Percentiles rank a stretch among this genome's conserved stretches.
Evolutionary conservation across 768 basidiomycete species (phyloP).

Genomic region (Rhizopogon vinicolor): DNA sequence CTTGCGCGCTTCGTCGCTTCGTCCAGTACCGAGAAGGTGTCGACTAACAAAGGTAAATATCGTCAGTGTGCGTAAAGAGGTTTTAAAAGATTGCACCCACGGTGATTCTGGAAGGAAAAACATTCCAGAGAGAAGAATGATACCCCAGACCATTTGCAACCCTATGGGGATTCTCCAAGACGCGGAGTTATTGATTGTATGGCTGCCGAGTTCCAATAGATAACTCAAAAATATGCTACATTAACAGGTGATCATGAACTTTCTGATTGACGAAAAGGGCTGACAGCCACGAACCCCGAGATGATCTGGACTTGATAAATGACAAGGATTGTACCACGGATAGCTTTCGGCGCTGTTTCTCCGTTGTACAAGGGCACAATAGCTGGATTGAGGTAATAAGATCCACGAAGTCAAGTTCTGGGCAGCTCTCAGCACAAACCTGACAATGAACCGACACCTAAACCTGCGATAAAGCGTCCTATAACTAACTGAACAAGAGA

Average conservation of each 20-base stretch:
- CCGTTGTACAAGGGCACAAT: conserved; percentile 72
- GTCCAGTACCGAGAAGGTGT: conserved; percentile 59
- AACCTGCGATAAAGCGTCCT: conserved; percentile 71
- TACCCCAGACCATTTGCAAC: conserved; percentile 66
- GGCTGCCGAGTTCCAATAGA: conserved; percentile 64
- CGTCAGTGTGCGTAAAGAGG: neutral
- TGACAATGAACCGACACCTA: conserved; percentile 74
- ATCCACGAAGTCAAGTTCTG: neutral
- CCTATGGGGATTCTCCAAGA: conserved; percentile 78
- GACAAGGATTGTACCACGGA: conserved; percentile 69
- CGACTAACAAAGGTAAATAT: conserved; percentile 36
- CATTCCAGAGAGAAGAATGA: conserved; percentile 61
- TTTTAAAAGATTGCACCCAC: conserved; percentile 31
- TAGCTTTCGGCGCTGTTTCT: conserved; percentile 70
- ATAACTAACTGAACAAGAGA: conserved; percentile 64
- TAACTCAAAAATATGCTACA: conserved; percentile 69
- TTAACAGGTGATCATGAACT: neutral
- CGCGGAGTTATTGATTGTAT: conserved; percentile 48
- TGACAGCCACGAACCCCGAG: conserved; percentile 42
- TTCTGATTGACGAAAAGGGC: neutral
- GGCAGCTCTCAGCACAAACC: conserved; percentile 31
- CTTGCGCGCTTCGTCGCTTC: conserved; percentile 46
- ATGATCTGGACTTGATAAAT: conserved; percentile 79
- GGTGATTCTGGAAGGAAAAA: conserved; percentile 79
- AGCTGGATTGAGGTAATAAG: conserved; percentile 22